Evolutionary conservation across 2,329 filamentous ascomycete genomes (phyloP).

Genomic region (Scedosporium apiospermum): DNA sequence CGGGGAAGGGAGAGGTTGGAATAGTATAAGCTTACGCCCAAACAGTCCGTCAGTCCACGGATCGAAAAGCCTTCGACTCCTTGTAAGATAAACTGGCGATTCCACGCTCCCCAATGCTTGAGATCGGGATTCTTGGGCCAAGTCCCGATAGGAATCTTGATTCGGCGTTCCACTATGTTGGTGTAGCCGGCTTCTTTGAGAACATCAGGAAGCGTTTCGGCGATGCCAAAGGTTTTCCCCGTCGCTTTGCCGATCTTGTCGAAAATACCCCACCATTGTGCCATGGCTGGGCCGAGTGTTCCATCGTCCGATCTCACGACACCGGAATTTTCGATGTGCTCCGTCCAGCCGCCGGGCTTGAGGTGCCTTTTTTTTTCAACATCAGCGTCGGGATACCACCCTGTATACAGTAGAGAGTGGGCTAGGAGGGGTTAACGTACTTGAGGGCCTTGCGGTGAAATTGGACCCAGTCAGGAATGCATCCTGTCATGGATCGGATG

Average conservation of each 20-base stretch:
- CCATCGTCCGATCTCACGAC: slow-evolving; percentile 16
- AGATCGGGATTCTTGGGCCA: slow-evolving; percentile 21
- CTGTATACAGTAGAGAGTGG: slow-evolving; percentile 22
- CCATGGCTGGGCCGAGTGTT: slow-evolving; percentile 13
- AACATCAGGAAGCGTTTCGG: not conserved
- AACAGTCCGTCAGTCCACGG: slow-evolving; percentile 13
- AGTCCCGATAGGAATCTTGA: slow-evolving; percentile 11
- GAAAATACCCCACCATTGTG: slow-evolving; percentile 13
- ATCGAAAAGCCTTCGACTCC: slow-evolving; percentile 16
- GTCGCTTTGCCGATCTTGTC: slow-evolving; percentile 12
- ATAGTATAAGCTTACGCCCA: slow-evolving; percentile 3
- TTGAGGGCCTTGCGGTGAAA: slow-evolving; percentile 36
- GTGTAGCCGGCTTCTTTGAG: slow-evolving; percentile 13
- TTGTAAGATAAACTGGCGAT: slow-evolving; percentile 15
- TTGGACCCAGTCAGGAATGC: slow-evolving; percentile 41
- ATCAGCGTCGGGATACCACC: too few relatives aligned
- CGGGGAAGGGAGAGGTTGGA: not conserved
- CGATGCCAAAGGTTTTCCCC: slow-evolving; percentile 13
- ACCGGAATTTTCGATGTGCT: slow-evolving; percentile 11
- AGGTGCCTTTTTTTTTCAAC: not conserved
- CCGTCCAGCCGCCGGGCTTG: slow-evolving; percentile 18
- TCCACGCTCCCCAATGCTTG: slow-evolving; percentile 19
- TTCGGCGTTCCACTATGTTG: not conserved
- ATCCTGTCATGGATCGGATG: slow-evolving; percentile 42
- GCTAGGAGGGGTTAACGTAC: slow-evolving; percentile 16